Evolutionary conservation across 2,329 filamentous ascomycete genomes (phyloP).

Genomic region (Sclerotiophoma versabilis): DNA sequence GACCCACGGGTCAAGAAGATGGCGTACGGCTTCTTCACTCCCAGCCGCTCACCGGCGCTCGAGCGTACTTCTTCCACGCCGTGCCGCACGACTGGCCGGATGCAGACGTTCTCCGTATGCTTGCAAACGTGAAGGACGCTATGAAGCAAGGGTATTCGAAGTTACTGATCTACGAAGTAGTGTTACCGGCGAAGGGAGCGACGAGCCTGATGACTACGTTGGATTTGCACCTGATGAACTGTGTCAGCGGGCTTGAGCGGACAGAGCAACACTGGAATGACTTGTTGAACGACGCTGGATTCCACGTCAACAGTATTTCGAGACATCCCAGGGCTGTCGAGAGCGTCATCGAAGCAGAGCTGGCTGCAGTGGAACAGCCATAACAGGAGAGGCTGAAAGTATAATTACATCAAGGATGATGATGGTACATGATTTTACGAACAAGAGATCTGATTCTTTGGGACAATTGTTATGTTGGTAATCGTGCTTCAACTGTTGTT

Average conservation of each 20-base stretch:
- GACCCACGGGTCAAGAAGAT: conserved; percentile 4
- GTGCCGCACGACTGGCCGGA: conserved; percentile 52
- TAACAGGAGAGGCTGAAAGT: neutral
- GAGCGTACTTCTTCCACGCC: conserved; percentile 46
- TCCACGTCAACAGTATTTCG: conserved; percentile 10
- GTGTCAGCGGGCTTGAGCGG: conserved; percentile 13
- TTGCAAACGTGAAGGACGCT: conserved; percentile 16
- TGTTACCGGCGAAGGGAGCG: conserved; percentile 11
- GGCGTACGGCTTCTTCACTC: conserved; percentile 38
- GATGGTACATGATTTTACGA: neutral
- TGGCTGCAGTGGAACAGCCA: neutral
- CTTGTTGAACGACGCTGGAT: conserved; percentile 6
- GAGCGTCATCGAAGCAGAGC: conserved; percentile 13
- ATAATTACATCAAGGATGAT: no score
- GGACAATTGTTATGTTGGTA: no score
- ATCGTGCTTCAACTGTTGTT: no score
- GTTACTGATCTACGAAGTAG: conserved; percentile 16
- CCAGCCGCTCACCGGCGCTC: conserved; percentile 36
- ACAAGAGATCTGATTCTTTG: neutral
- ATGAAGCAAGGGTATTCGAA: conserved; percentile 21
- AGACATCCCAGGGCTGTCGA: conserved; percentile 13
- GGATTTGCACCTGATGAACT: conserved; percentile 17
- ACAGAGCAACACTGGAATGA: conserved; percentile 15
- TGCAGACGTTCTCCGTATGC: conserved; percentile 16
- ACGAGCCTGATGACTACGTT: conserved; percentile 17